phyloP scores from a whole-genome alignment of 768 basidiomycete species.

The Lactarius pseudohatsudake region DNA sequence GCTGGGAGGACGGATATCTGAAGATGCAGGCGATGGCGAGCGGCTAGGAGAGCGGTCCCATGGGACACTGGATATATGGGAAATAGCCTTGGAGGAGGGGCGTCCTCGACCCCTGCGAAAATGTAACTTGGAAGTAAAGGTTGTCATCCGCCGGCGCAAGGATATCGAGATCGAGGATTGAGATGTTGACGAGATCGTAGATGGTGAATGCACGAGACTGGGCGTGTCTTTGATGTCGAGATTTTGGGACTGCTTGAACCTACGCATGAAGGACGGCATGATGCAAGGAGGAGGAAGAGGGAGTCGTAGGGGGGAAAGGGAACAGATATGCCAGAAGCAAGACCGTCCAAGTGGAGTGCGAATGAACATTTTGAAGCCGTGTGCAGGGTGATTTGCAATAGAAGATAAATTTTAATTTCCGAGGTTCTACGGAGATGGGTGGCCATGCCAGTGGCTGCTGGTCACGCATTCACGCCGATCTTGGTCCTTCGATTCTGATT shows the following conservation, averaged over 20 bases:
- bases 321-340: not conserved
- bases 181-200: conserved; percentile 20
- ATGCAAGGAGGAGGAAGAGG: not conserved
- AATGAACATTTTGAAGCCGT: not conserved
- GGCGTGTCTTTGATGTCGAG: conserved; percentile 2
- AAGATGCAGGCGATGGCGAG: conserved; percentile 28
- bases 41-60: conserved; percentile 24
- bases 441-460: not conserved
- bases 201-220: conserved; percentile 16
- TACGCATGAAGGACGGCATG: conserved; percentile 13
- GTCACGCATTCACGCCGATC: not conserved
- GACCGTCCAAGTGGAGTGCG: not conserved
- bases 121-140: not conserved
- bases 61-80: conserved; percentile 1
- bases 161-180: conserved; percentile 7
- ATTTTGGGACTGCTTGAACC: not conserved
- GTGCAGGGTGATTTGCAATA: not conserved
- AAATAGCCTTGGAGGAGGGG: not conserved
- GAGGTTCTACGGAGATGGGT: not conserved
- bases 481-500: not conserved
- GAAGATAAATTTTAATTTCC: not conserved
- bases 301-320: not conserved
- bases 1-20: conserved; percentile 30
- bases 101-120: conserved; percentile 1
- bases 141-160: conserved; percentile 10